Percentiles rank a stretch among this genome's conserved stretches.
phyloP scores from a whole-genome alignment of 768 basidiomycete species.

The Inosperma sp. region DNA sequence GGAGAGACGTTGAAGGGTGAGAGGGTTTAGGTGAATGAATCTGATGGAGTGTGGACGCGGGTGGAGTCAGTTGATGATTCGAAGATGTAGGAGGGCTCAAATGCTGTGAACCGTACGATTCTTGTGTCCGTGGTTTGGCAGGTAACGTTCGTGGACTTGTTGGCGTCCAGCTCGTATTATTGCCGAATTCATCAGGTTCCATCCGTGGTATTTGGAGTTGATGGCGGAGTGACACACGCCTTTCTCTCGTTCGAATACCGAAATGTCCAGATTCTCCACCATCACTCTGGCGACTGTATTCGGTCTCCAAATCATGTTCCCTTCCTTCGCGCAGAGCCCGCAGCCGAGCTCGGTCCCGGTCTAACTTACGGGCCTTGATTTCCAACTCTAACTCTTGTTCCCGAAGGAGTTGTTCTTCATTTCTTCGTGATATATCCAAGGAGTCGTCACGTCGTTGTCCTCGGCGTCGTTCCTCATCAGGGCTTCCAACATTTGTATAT shows the following conservation, averaged over 20 bases:
- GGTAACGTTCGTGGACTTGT: conserved; percentile 1
- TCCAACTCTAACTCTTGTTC: conserved; percentile 54
- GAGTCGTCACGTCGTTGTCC: conserved; percentile 45
- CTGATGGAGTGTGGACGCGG: conserved; percentile 15
- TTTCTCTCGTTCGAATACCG: conserved; percentile 30
- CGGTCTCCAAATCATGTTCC: conserved; percentile 12
- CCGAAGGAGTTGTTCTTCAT: conserved; percentile 50
- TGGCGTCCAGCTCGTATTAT: neutral
- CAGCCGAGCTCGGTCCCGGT: conserved; percentile 47
- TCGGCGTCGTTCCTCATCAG: conserved; percentile 30
- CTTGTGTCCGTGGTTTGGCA: conserved; percentile 17
- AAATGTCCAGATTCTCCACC: conserved; percentile 18
- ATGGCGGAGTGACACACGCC: conserved; percentile 33
- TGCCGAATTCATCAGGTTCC: conserved; percentile 18
- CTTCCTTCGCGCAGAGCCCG: conserved; percentile 33
- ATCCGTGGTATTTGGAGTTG: conserved; percentile 28
- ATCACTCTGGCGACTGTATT: conserved; percentile 17
- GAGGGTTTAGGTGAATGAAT: conserved; percentile 15
- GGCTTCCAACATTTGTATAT: conserved; percentile 15
- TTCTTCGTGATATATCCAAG: conserved; percentile 48
- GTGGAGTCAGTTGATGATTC: conserved; percentile 9
- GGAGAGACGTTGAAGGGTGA: conserved; percentile 22
- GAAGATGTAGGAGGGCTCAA: conserved; percentile 34
- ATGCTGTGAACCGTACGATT: conserved; percentile 42
- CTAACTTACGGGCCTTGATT: conserved; percentile 50